Conservation (phyloP, 108 stramenopile genomes). For the Chaetoceros muelleri region DNA sequence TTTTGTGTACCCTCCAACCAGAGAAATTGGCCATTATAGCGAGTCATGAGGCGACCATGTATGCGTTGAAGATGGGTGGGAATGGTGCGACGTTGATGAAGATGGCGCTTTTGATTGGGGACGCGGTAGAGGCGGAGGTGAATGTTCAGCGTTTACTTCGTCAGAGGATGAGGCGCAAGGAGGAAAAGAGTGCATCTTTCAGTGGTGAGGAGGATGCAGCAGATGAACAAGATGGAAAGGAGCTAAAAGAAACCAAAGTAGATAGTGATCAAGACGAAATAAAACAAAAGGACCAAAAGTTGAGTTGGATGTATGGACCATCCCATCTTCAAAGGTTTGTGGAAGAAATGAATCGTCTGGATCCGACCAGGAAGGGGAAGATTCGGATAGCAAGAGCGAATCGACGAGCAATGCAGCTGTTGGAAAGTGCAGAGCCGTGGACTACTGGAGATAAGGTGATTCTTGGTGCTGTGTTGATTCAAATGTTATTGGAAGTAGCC, state of each 20-base stretch:
- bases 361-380: slow-evolving; percentile 19
- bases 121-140: slow-evolving; percentile 76
- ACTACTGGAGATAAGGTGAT: slow-evolving; percentile 49
- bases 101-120: slow-evolving; percentile 49
- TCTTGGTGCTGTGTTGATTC: slow-evolving; percentile 73
- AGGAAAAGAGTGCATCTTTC: slow-evolving; percentile 7
- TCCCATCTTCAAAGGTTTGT: slow-evolving; percentile 40
- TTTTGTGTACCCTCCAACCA: slow-evolving; percentile 68
- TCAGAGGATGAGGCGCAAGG: slow-evolving; percentile 38
- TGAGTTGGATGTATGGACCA: slow-evolving; percentile 34
- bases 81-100: slow-evolving; percentile 42
- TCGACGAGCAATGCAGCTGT: slow-evolving; percentile 30
- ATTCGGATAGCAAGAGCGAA: slow-evolving; percentile 23
- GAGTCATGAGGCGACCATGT: slow-evolving; percentile 61
- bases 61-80: slow-evolving; percentile 24
- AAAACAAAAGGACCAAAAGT: slow-evolving; percentile 5
- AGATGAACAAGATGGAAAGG: slow-evolving; percentile 10
- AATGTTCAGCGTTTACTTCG: slow-evolving; percentile 58
- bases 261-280: slow-evolving; percentile 8
- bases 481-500: slow-evolving; percentile 49
- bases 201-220: slow-evolving; percentile 10
- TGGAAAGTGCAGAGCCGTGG: slow-evolving; percentile 49
- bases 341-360: slow-evolving; percentile 31
- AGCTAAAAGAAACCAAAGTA: slow-evolving; percentile 5
- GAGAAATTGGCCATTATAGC: slow-evolving; percentile 86